Evolutionary conservation across 495 filamentous ascomycete species (phyloP), one percentile per base, ranked within the genome.

Genomic region (Aspergillus incahuasiensis): DNA sequence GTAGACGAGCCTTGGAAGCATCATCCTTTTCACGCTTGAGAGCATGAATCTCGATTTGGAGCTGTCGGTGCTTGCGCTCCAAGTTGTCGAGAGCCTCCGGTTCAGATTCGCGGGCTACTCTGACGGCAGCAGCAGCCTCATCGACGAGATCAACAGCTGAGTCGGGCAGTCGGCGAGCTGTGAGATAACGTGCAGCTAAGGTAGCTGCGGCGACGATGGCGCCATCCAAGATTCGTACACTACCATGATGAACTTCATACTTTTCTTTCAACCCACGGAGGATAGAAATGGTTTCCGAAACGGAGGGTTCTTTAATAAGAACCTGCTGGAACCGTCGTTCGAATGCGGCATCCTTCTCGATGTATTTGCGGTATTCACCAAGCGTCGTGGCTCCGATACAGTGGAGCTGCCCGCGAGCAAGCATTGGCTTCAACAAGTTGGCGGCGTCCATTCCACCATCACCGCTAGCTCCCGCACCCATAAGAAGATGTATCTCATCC

Each of bases 391-490:
- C 94, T 68, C 94, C 94, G 57, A 97, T 97, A 64, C 94, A 98
- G 78, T 98, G 94, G 48, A 98, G 79, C 68, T 97, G 92, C 19
- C 94, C 94, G 65, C 94, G 83, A 53, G 94, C 94, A 54, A 97
- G 81, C 89, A 97, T 96, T 6, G 91, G 94, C 78, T 98, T 98
- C 59, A 98, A 80, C 42, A 98, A 73, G 68, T 98, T 98, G 62
- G 94, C 94, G 22, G 94, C 95, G 63, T 98, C 94, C 94, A 98
- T 98, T 53, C 94, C 94, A 47, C 94, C 94, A 67, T 98, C 94
- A 43, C 94, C 94, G 55, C 85, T 88, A 28, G 89, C 82, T 38
- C 94, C 94, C 55, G 94, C 94, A 34, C 94, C 94, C 94, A 98
- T 98, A 51, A 98, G 83, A 16, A 98, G 82, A 75, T 98, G 94